Percentiles rank a stretch among this genome's conserved stretches.
phyloP scores from a whole-genome alignment of 129 eudicot species.

The Silybum marianum region DNA sequence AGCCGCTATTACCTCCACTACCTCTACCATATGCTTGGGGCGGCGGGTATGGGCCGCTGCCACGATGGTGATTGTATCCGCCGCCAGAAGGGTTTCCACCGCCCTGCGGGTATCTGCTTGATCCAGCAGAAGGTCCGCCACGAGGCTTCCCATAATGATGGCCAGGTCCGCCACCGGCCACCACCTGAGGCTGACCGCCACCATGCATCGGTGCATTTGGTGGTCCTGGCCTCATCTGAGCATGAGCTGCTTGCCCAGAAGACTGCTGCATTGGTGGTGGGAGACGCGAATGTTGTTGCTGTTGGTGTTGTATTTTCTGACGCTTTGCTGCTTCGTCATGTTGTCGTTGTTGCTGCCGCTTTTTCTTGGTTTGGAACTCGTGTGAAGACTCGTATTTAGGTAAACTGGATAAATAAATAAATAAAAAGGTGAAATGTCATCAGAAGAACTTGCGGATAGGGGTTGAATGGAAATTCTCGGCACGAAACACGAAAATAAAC shows the following conservation, averaged over 20 bases:
- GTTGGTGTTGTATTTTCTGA: conserved; percentile 77
- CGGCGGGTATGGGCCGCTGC: conserved; percentile 65
- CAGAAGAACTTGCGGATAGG: neutral
- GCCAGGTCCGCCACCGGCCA: conserved; percentile 50
- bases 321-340: conserved; percentile 81
- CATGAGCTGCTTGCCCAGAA: conserved; percentile 55
- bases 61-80: conserved; percentile 71
- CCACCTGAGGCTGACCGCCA: conserved; percentile 46
- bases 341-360: conserved; percentile 84
- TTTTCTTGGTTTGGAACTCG: conserved; percentile 89
- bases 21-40: conserved; percentile 66
- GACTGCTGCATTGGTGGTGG: conserved; percentile 87
- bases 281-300: conserved; percentile 59
- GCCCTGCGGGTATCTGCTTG: conserved; percentile 64
- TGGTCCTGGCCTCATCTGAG: conserved; percentile 56
- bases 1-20: conserved; percentile 45
- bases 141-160: conserved; percentile 69
- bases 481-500: too few species aligned
- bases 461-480: too few species aligned
- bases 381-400: conserved; percentile 95
- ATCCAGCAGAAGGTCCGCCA: conserved; percentile 60
- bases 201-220: conserved; percentile 48
- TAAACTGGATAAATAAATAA: conserved; percentile 45
- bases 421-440: neutral
- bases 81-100: conserved; percentile 67